These are phyloP conservation scores for Chaetomiaceae sp. DNA, from an alignment of 2,329 filamentous ascomycete genomes.

Conservation along the genomic window DNA sequence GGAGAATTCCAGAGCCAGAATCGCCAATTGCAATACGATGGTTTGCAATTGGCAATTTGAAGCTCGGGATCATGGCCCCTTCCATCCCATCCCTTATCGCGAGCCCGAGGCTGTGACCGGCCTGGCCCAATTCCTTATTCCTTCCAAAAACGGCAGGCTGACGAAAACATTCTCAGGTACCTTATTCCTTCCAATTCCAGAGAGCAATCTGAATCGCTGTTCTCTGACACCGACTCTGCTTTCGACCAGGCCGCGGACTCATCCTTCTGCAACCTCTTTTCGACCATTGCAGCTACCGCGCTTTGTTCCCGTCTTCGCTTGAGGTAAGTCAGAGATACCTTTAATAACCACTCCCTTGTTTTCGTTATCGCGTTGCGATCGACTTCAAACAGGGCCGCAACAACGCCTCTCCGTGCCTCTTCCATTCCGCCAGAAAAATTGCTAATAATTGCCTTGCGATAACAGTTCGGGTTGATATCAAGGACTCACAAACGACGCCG, in stretches of 20 bases:
- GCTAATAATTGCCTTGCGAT: slow-evolving; percentile 6
- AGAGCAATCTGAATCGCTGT: neutral
- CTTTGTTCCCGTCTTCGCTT: slow-evolving; percentile 10
- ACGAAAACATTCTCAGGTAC: neutral
- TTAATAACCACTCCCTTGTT: neutral
- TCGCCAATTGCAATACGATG: neutral
- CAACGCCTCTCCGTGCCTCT: slow-evolving; percentile 6
- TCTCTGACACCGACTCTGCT: neutral
- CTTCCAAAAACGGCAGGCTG: slow-evolving; percentile 3
- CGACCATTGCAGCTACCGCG: slow-evolving; percentile 1
- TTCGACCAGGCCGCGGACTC: neutral
- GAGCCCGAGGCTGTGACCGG: no score
- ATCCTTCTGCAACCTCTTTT: neutral
- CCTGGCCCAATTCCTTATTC: neutral
- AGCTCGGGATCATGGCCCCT: neutral
- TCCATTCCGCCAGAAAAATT: slow-evolving; percentile 5
- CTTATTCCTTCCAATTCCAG: neutral
- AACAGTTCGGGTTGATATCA: slow-evolving; percentile 10
- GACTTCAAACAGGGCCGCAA: neutral
- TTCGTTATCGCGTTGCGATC: slow-evolving; percentile 10
- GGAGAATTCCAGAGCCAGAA: neutral
- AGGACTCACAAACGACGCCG: slow-evolving; percentile 3
- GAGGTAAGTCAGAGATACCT: slow-evolving; percentile 4
- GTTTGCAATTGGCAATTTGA: neutral
- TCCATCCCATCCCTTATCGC: no score